phyloP scores from a whole-genome alignment of 345 rosid genomes.

The Physaria fendleri region DNA sequence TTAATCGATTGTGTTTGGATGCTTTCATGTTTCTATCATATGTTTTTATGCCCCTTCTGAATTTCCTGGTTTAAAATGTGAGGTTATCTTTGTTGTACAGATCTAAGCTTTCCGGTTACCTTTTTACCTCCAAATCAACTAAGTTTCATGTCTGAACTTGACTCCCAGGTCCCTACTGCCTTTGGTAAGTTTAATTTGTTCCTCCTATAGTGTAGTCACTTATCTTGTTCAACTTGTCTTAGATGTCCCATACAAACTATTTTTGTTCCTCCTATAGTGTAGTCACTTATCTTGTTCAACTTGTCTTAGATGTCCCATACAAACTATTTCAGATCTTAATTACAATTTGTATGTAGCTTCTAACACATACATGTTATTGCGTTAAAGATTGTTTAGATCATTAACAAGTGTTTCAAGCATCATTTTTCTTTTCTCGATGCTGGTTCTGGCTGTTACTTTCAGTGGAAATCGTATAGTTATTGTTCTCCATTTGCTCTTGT shows the following conservation, averaged over 20 bases:
- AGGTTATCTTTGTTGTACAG: conserved; percentile 11
- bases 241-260: background rate
- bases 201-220: too few relatives aligned
- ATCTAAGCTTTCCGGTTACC: conserved; percentile 43
- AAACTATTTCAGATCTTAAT: background rate
- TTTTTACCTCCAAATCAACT: conserved; percentile 29
- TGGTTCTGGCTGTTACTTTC: background rate
- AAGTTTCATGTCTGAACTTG: conserved; percentile 81
- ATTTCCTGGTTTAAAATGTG: background rate
- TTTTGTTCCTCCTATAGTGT: too few relatives aligned
- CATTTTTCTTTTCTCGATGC: background rate
- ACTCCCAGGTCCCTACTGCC: conserved; percentile 58
- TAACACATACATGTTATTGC: background rate
- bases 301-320: background rate
- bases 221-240: background rate
- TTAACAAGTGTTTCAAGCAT: background rate
- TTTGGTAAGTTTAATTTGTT: conserved; percentile 63
- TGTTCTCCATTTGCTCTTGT: background rate
- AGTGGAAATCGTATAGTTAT: background rate
- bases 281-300: background rate
- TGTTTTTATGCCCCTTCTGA: background rate
- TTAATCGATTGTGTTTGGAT: too few relatives aligned
- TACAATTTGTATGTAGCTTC: background rate
- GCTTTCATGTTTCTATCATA: background rate
- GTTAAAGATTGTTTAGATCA: background rate